Conservation (phyloP, 495 filamentous ascomycete species). For the Letharia columbiana region DNA sequence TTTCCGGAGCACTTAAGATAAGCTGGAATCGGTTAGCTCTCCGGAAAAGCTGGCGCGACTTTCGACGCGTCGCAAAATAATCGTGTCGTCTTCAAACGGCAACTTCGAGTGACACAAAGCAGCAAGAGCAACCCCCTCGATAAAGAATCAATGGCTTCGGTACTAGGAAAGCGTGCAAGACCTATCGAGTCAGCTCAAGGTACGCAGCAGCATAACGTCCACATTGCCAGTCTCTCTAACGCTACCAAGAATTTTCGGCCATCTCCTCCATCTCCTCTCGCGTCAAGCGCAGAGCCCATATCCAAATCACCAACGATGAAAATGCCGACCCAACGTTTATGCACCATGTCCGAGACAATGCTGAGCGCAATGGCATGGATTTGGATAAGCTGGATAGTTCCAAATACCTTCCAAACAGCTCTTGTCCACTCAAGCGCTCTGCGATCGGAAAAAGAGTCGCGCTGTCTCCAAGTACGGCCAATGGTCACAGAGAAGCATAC, state of each 20-base stretch:
- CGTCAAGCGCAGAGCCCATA: conserved; percentile 54
- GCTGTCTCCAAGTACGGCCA: conserved; percentile 3
- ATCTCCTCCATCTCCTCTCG: conserved; percentile 34
- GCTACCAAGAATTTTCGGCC: conserved; percentile 15
- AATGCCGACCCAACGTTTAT: conserved; percentile 29
- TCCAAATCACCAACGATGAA: conserved; percentile 41
- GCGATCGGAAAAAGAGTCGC: neutral
- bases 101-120: conserved; percentile 13
- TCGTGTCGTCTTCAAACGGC: neutral
- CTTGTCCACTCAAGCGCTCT: conserved; percentile 16
- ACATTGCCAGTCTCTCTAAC: conserved; percentile 24
- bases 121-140: conserved; percentile 9
- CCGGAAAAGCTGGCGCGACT: neutral
- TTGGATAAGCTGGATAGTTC: conserved; percentile 60
- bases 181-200: conserved; percentile 42
- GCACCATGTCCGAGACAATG: neutral
- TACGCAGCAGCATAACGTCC: conserved; percentile 36
- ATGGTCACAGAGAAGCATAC: neutral
- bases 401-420: conserved; percentile 20
- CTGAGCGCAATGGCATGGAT: conserved; percentile 34
- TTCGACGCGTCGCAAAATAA: conserved; percentile 2
- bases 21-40: neutral
- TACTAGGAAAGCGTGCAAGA: conserved; percentile 68
- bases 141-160: conserved; percentile 45
- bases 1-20: neutral